Evolutionary conservation across 2,329 filamentous ascomycete species (phyloP).

Genomic region (Aspergillus sp.): DNA sequence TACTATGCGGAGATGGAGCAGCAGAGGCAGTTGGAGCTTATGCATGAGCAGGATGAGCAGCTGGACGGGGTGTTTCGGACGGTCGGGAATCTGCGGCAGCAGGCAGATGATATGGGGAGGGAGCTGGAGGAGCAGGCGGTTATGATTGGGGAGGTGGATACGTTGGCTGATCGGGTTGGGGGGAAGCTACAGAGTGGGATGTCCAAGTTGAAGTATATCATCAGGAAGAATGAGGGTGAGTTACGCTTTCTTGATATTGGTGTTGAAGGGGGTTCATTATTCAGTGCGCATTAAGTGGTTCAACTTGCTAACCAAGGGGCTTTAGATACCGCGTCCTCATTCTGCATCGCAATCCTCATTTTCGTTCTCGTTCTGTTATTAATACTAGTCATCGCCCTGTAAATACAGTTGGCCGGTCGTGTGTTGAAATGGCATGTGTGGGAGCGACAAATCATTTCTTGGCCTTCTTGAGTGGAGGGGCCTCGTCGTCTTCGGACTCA

Average conservation of each 20-base stretch:
- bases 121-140: conserved; percentile 94
- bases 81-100: conserved; percentile 84
- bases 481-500: conserved; percentile 48
- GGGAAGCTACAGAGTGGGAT: conserved; percentile 84
- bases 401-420: conserved; percentile 21
- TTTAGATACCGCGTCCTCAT: conserved; percentile 74
- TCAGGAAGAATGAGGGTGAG: conserved; percentile 86
- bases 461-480: conserved; percentile 52
- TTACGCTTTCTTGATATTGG: conserved; percentile 5
- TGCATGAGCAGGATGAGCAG: conserved; percentile 92
- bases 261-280: conserved; percentile 11
- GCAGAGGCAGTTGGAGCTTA: conserved; percentile 86
- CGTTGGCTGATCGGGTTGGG: conserved; percentile 82
- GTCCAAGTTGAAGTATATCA: conserved; percentile 82
- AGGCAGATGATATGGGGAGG: conserved; percentile 94
- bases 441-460: conserved; percentile 33
- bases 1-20: conserved; percentile 85
- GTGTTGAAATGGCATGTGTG: conserved; percentile 5
- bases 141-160: conserved; percentile 85
- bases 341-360: conserved; percentile 88
- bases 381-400: conserved; percentile 71
- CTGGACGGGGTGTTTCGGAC: conserved; percentile 92
- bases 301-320: conserved; percentile 28
- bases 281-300: conserved; percentile 2
- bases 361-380: conserved; percentile 85